These are phyloP conservation scores for Coffea canephora DNA, from an alignment of 257 asterid genomes.

Conservation along the genomic window DNA sequence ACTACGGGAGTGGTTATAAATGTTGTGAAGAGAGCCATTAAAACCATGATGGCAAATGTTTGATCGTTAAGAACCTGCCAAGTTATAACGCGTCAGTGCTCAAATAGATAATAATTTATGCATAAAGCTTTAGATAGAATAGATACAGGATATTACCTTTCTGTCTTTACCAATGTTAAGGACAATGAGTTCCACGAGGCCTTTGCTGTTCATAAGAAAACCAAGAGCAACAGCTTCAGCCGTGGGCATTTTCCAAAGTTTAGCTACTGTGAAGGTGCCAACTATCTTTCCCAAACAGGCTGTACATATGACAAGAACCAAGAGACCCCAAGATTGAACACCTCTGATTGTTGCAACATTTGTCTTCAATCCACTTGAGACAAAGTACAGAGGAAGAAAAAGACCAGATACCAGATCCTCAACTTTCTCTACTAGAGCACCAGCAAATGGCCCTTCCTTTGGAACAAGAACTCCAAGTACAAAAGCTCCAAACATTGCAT, in stretches of 20 bases:
- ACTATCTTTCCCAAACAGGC: conserved; percentile 77
- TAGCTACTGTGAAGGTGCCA: conserved; percentile 61
- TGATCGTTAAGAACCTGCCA: conserved; percentile 55
- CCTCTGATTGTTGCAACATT: conserved; percentile 74
- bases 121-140: background rate
- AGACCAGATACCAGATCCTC: conserved; percentile 84
- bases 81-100: background rate
- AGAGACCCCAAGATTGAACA: conserved; percentile 76
- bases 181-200: conserved; percentile 80
- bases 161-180: conserved; percentile 82
- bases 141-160: conserved; percentile 38
- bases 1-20: conserved; percentile 60
- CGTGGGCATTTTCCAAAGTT: conserved; percentile 47
- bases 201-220: conserved; percentile 78
- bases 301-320: conserved; percentile 56
- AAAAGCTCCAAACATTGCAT: conserved; percentile 83
- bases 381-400: conserved; percentile 76
- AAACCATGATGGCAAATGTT: conserved; percentile 58
- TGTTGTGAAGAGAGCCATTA: conserved; percentile 65
- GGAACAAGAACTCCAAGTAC: conserved; percentile 78
- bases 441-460: conserved; percentile 74
- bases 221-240: conserved; percentile 72
- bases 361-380: conserved; percentile 80
- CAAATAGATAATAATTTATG: background rate
- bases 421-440: conserved; percentile 75